A percentile compares a stretch with the other conserved stretches of the same genome.
These are phyloP conservation scores for Oryza nivara DNA, from an alignment of 176 grass and related monocot genomes.

Conservation along the genomic window DNA sequence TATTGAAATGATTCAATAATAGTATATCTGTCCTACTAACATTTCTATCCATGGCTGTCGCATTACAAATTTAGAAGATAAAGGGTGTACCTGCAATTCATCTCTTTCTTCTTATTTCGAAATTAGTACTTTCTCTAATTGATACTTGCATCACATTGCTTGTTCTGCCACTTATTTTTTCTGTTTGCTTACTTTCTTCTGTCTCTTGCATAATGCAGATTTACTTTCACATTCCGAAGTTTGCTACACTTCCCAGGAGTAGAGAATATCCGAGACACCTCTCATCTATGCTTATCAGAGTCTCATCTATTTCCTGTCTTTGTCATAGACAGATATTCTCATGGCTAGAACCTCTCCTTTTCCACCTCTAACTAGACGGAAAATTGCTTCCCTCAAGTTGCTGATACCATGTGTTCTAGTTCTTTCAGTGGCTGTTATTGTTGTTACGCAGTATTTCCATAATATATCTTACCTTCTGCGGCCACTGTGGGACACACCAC, in stretches of 20 bases:
- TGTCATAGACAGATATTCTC: conserved; percentile 24
- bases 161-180: neutral
- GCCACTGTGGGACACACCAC: conserved; percentile 88
- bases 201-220: conserved; percentile 40
- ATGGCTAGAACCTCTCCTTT: conserved; percentile 50
- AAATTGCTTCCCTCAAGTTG: conserved; percentile 32
- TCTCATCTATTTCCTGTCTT: neutral
- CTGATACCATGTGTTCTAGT: conserved; percentile 52
- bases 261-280: conserved; percentile 11
- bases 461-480: conserved; percentile 78
- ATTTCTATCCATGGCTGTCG: neutral
- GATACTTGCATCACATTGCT: neutral
- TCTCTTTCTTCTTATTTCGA: neutral
- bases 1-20: too few relatives aligned
- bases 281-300: conserved; percentile 34
- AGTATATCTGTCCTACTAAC: neutral
- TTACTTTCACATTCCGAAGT: neutral
- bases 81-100: neutral
- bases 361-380: conserved; percentile 25
- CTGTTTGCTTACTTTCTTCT: conserved; percentile 37
- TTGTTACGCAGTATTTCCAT: conserved; percentile 54
- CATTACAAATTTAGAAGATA: neutral
- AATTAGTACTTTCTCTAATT: neutral
- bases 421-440: conserved; percentile 51
- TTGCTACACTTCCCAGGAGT: conserved; percentile 4